Evolutionary conservation across 345 rosid species (phyloP).

Genomic region (Orychophragmus violaceus): DNA sequence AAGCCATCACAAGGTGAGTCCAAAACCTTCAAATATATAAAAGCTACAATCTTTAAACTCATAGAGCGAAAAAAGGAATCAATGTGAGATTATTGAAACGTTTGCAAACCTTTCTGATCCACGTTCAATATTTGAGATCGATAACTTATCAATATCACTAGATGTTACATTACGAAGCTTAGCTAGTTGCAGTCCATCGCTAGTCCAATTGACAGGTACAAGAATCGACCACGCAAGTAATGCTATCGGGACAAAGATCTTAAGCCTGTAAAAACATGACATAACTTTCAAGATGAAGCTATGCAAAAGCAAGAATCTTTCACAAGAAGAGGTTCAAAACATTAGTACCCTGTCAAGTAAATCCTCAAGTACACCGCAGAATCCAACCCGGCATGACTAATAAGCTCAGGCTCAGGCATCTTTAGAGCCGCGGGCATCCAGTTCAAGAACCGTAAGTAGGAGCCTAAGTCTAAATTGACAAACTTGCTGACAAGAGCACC

Average conservation of each 20-base stretch:
- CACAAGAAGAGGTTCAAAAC: not conserved
- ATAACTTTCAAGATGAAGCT: not conserved
- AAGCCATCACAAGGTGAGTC: slow-evolving; percentile 81
- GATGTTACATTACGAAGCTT: slow-evolving; percentile 55
- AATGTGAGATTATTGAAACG: not conserved
- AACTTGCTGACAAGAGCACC: slow-evolving; percentile 61
- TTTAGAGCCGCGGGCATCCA: slow-evolving; percentile 92
- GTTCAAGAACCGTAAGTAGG: slow-evolving; percentile 67
- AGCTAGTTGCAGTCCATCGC: slow-evolving; percentile 38
- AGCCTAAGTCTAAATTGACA: slow-evolving; percentile 65
- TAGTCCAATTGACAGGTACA: slow-evolving; percentile 86
- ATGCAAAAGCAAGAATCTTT: slow-evolving; percentile 4
- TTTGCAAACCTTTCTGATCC: slow-evolving; percentile 56
- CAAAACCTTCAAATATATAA: slow-evolving; percentile 55
- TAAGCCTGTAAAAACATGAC: slow-evolving; percentile 44
- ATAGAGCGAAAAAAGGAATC: not conserved
- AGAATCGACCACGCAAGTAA: slow-evolving; percentile 70
- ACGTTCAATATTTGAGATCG: slow-evolving; percentile 68
- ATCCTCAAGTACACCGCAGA: slow-evolving; percentile 91
- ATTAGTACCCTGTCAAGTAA: slow-evolving; percentile 73
- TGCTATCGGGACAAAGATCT: slow-evolving; percentile 78
- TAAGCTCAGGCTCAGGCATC: slow-evolving; percentile 93
- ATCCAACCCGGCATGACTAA: slow-evolving; percentile 94
- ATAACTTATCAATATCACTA: slow-evolving; percentile 83
- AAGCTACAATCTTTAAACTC: not conserved